Base-by-base conservation (phyloP, 371 early-diverging fungal species). In the Smittium culicis region DNA sequence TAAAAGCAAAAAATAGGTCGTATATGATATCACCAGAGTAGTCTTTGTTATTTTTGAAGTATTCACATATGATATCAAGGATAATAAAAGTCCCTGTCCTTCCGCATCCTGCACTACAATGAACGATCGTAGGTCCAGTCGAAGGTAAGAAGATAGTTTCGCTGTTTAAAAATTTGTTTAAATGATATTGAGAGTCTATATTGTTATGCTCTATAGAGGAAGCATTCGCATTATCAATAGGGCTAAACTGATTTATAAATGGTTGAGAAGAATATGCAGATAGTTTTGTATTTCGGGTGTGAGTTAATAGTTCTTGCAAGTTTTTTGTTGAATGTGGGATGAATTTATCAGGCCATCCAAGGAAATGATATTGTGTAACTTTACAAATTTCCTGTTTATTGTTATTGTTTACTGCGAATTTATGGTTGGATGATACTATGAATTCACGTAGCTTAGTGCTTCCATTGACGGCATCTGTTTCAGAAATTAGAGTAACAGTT, bases 41-140 rank as follows among this genome's bases (percentile, higher is more conserved):
- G 35, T 76, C 76, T 14, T 54, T 28, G 27, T 65, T 34, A 20
- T 65, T 57, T 1, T 68, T 63, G 59, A 74, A 68, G 58, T 66
- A 72, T 14, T 34, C 64, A 24, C 86, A 71, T 0, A 87, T 81
- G 11, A 88, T 79, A 74, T 93, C 93, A 57, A 93, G 83, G 16
- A 86, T 81, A 70, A 93, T 89, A 72, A 94, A 94, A 0, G 93
- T 89, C 1, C 98, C 99, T 0, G 98, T 92, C 62, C 99, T 82
- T 8, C 98, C 99, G 66, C 94, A 92, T 0, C 99, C 99, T n/a
- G 99, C 99, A 30, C 88, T 86, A 72, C 98, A 98, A 71, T 99
- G 99, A 0, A 98, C 90, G 45, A 95, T 74, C 3, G 75, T 67
- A 0, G 77, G 77, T 58, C 35, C 64, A 25, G 54, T 55, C 11